A percentile compares a stretch with the other conserved stretches of the same genome.
phyloP scores from a whole-genome alignment of 257 asterid species.

The Solanum pennellii region DNA sequence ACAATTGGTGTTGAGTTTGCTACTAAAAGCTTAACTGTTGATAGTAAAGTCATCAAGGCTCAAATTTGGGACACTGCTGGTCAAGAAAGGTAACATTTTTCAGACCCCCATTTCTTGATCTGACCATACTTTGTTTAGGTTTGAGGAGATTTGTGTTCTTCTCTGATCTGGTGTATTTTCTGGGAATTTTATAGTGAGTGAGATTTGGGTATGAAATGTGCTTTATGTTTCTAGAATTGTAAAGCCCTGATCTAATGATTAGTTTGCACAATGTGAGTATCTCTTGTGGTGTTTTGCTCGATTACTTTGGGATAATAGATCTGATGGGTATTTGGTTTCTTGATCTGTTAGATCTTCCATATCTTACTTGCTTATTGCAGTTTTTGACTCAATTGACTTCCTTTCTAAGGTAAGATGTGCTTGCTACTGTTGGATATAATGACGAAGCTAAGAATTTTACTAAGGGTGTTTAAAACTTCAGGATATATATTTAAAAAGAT shows the following conservation, averaged over 20 bases:
- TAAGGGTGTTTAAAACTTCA: neutral
- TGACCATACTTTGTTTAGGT: neutral
- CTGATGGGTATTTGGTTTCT: neutral
- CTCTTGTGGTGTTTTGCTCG: neutral
- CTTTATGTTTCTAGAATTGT: neutral
- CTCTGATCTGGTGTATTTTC: neutral
- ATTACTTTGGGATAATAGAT: neutral
- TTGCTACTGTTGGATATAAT: neutral
- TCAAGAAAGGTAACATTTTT: constrained; percentile 42
- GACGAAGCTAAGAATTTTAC: neutral
- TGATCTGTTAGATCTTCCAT: neutral
- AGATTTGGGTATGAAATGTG: neutral
- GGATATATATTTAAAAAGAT: neutral
- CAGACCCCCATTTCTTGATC: neutral
- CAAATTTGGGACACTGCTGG: constrained; percentile 98
- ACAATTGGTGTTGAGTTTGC: constrained; percentile 92
- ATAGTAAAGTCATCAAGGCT: constrained; percentile 72
- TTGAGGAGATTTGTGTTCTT: neutral
- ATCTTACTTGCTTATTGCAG: neutral
- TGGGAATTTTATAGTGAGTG: neutral
- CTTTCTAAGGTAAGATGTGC: neutral
- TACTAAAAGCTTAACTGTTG: constrained; percentile 72
- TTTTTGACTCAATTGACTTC: neutral
- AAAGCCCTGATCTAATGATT: neutral
- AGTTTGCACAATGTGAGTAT: neutral